phyloP scores from a whole-genome alignment of 192 early-diverging fungal genomes.

The Coemansia sp. region DNA sequence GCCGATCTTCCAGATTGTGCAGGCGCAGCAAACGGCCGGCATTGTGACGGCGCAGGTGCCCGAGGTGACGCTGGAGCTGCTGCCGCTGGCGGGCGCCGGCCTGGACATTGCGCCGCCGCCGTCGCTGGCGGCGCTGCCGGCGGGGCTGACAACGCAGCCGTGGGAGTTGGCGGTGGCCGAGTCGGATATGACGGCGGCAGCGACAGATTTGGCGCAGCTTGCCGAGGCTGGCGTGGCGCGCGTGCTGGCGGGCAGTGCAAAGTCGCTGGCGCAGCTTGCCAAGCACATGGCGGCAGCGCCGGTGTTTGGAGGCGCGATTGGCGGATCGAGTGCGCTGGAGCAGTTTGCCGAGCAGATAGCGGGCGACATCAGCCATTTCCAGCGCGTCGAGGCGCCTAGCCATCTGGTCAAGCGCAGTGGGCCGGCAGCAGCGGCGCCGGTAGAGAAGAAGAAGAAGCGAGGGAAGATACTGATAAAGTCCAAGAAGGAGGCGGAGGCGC shows the following conservation, averaged over 20 bases:
- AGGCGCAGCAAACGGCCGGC: constrained; percentile 18
- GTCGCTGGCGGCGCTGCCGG: neutral
- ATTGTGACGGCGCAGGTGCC: constrained; percentile 25
- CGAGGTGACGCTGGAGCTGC: constrained; percentile 5
- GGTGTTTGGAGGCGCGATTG: neutral
- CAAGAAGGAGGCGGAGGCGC: constrained; percentile 13
- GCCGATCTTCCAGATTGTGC: constrained; percentile 59
- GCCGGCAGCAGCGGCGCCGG: neutral
- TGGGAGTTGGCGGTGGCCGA: too few species aligned
- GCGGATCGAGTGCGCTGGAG: constrained; percentile 8
- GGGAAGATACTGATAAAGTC: constrained; percentile 18
- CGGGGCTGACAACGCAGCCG: neutral
- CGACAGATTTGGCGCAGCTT: constrained; percentile 1
- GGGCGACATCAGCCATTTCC: constrained; percentile 41
- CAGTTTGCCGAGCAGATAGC: constrained; percentile 32
- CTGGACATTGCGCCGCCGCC: constrained; percentile 3
- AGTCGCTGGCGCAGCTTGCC: constrained; percentile 16
- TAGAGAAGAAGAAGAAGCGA: constrained; percentile 12
- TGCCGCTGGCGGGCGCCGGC: constrained; percentile 26
- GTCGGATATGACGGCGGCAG: too few species aligned
- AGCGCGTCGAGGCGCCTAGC: constrained; percentile 38
- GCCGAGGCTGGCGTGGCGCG: constrained; percentile 6
- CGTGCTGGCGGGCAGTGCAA: constrained; percentile 25
- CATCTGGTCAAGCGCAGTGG: constrained; percentile 21
- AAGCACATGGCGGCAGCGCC: constrained; percentile 11